Evolutionary conservation across 805 yeast species (phyloP), one percentile per base, ranked within the genome.

Genomic region (Vanderwaltozyma yarrowii): DNA sequence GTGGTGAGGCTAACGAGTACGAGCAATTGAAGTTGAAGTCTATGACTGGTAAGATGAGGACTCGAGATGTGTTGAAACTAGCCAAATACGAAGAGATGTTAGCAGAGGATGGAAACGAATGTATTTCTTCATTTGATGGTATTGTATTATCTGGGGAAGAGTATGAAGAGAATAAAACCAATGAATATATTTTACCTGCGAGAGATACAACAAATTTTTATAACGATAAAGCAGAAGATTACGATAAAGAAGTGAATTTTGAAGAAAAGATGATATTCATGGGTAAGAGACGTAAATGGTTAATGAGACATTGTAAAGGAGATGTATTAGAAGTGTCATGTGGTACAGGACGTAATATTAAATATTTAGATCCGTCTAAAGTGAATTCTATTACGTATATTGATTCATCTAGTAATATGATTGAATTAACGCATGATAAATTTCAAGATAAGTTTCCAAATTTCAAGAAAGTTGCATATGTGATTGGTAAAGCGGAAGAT

Each of bases 241-340:
- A 89, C 56, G 98, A 89, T 56, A 66, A 69, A 28, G 88, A 78
- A 40, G 82, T 89, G 45, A 77, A 80, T 49, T 40, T 64, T 66
- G 63, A 78, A 67, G 72, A 69, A 47, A 60, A 53, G 38, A 51
- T 64, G 47, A 62, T 69, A 32, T 48, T 64, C 30, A 58, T 69
- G 66, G 70, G 79, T 40, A 69, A 67, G 51, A 70, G 82, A 61
- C 70, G 96, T 51, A 77, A 76, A 49, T 80, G 92, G 83, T 58
- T 82, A 33, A 82, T 83, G 87, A 72, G 67, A 27, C 82, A 81
- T 44, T 72, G 80, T 35, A 64, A 67, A 41, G 98, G 98, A 17
- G 96, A 92, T 55, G 96, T 87, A 2, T 64, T 92, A 40, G 98
- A 92, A 60, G 92, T 89, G 10, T 80, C 96, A 0, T 84, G 94